Evolutionary conservation across 1,284 basidiomycete genomes (phyloP), one percentile per base, ranked within the genome.

Genomic region (Cystobasidiaceae sp.): DNA sequence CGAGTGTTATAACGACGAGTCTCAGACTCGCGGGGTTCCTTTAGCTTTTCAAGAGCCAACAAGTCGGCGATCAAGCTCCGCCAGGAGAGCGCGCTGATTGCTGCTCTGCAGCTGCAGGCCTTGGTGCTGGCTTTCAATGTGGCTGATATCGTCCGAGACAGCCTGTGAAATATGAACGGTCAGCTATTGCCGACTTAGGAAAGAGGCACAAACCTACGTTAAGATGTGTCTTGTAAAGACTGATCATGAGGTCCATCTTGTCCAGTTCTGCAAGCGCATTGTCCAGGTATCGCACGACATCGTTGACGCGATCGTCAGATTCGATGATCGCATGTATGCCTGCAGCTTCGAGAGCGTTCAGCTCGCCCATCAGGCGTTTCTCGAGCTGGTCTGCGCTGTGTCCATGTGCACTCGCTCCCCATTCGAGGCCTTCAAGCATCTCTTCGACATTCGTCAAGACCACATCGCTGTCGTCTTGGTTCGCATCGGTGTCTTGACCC

Each of bases 381-480:
- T 94, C 90, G 67, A 94, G 91, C 67, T 91, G 82, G 74, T 93
- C 91, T 32, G 88, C 88, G 4, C 88, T 84, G 5, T 71, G 68
- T n/a, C 67, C 70, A 2, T 65, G 66, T 7, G 49, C 70, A 2
- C 55, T 66, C 7, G 71, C 70, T 3, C 71, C 56, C 92, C 91
- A 97, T 76, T 98, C 94, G 74, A 97, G 94, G 0, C 93, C 93
- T 74, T 98, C 94, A 9, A 98, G 82, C 90, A 99, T 93, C 75
- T 98, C 96, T 75, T 99, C 96, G 3, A 99, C 90, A 75, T 86
- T 93, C 8, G 86, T 81, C 76, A 75, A 54, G 34, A 96, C 82
- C 4, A 89, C 89, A 5, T 86, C 89, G 71, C 89, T 86, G 39
- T 88, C 86, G 57, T 82, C 83, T 32, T 82, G 88, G 9, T 23